Percentiles rank a stretch among this genome's conserved stretches.
phyloP scores from a whole-genome alignment of 2,329 filamentous ascomycete genomes.

The Pseudopithomyces maydicus region DNA sequence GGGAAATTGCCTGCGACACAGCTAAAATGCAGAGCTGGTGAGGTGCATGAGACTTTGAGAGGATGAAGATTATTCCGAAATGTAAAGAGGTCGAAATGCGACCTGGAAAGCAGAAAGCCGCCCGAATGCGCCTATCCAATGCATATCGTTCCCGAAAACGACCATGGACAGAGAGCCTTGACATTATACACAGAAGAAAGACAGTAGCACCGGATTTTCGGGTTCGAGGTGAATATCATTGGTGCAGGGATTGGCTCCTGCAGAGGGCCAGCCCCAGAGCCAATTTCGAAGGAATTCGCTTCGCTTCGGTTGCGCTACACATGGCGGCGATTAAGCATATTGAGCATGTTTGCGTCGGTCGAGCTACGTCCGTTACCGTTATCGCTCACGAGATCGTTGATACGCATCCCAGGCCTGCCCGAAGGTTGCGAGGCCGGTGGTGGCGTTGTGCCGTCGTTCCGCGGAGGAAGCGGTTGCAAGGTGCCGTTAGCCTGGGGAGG shows the following conservation, averaged over 20 bases:
- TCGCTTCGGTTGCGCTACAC: slow-evolving; percentile 28
- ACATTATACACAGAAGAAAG: slow-evolving; percentile 15
- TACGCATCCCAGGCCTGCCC: slow-evolving; percentile 48
- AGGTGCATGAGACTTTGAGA: not conserved
- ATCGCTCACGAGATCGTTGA: slow-evolving; percentile 48
- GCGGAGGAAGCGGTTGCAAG: slow-evolving; percentile 41
- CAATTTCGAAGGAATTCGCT: slow-evolving; percentile 2
- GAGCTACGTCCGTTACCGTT: slow-evolving; percentile 45
- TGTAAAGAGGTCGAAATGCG: slow-evolving; percentile 9
- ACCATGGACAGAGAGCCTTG: not conserved
- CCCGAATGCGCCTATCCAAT: slow-evolving; percentile 11
- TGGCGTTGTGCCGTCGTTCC: slow-evolving; percentile 47
- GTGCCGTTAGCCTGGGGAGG: slow-evolving; percentile 35
- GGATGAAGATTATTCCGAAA: not conserved
- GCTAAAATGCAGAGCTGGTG: not conserved
- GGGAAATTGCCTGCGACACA: no score
- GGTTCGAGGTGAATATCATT: not conserved
- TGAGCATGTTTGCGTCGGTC: slow-evolving; percentile 51
- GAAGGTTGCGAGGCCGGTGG: slow-evolving; percentile 40
- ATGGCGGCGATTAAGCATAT: slow-evolving; percentile 47
- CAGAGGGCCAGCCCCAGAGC: slow-evolving; percentile 39
- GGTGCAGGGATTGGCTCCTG: slow-evolving; percentile 19
- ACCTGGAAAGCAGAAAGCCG: slow-evolving; percentile 17
- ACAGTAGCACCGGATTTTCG: not conserved
- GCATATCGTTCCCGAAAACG: not conserved